phyloP scores from a whole-genome alignment of 768 basidiomycete genomes.

The Lentinula guzmanii region DNA sequence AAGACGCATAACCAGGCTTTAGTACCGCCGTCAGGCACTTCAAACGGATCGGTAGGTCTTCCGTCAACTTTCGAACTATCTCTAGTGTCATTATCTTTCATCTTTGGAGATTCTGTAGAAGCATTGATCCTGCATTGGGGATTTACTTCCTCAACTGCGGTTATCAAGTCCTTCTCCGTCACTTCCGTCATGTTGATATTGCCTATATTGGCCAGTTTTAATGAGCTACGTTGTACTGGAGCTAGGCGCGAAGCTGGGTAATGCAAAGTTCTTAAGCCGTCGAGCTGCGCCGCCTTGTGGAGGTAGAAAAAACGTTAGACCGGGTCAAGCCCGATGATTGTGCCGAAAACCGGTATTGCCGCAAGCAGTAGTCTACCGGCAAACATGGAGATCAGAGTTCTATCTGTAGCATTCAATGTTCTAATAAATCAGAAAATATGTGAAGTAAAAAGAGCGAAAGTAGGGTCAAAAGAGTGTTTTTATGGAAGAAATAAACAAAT shows the following conservation, averaged over 20 bases:
- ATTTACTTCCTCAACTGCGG: not conserved
- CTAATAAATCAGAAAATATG: not conserved
- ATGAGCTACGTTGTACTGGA: no score
- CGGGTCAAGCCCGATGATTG: no score
- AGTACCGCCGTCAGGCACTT: slow-evolving; percentile 10
- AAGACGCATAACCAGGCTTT: slow-evolving; percentile 12
- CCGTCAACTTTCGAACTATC: not conserved
- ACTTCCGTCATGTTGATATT: not conserved
- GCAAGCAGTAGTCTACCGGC: no score
- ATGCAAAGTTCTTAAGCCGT: no score
- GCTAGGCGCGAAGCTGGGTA: no score
- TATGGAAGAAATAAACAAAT: not conserved
- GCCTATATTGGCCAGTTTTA: no score
- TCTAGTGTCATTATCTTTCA: not conserved
- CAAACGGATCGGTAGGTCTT: not conserved
- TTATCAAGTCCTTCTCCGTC: not conserved
- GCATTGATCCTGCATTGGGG: not conserved
- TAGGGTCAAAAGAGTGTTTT: not conserved
- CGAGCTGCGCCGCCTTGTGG: no score
- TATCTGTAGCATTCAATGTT: no score
- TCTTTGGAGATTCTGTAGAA: not conserved
- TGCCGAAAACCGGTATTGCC: no score
- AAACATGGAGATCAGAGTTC: no score
- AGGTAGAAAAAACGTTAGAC: no score
- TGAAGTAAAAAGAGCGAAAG: not conserved